phyloP scores from a whole-genome alignment of 106 monocot species.

The Dioscorea alata region DNA sequence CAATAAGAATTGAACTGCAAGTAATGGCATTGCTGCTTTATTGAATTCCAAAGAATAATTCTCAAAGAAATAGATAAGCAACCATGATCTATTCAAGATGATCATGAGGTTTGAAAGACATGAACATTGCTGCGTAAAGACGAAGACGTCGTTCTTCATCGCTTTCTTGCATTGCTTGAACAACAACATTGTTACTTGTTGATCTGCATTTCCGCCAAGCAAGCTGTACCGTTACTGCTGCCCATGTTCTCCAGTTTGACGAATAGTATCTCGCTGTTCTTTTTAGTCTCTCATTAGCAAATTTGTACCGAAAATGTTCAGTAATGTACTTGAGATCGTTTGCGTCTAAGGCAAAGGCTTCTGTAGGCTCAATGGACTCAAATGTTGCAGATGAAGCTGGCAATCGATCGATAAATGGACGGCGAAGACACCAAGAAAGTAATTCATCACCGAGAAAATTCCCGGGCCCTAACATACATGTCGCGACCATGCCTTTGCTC shows the following conservation, averaged over 20 bases:
- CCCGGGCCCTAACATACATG: slow-evolving; percentile 60
- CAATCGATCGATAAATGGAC: slow-evolving; percentile 64
- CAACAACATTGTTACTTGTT: slow-evolving; percentile 10
- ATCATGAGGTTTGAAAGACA: slow-evolving; percentile 82
- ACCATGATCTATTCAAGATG: slow-evolving; percentile 55
- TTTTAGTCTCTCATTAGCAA: slow-evolving; percentile 81
- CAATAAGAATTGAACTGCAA: not conserved
- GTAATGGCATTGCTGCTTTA: not conserved
- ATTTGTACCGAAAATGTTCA: slow-evolving; percentile 89
- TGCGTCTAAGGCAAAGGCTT: slow-evolving; percentile 71
- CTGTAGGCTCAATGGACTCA: slow-evolving; percentile 48
- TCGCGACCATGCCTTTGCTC: slow-evolving; percentile 59
- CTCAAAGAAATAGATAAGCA: not conserved
- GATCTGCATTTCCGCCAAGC: slow-evolving; percentile 61
- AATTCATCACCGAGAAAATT: slow-evolving; percentile 89
- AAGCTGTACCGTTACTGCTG: slow-evolving; percentile 79
- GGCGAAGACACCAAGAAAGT: slow-evolving; percentile 91
- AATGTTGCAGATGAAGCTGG: slow-evolving; percentile 79
- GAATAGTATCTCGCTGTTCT: slow-evolving; percentile 81
- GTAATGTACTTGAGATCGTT: slow-evolving; percentile 66
- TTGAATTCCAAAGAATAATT: not conserved
- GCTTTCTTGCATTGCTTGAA: not conserved
- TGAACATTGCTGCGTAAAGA: slow-evolving; percentile 70
- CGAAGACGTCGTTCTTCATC: slow-evolving; percentile 55
- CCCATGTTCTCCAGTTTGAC: slow-evolving; percentile 89